Evolutionary conservation across 2,329 filamentous ascomycete species (phyloP).

Genomic region (Fusarium brevicatenulatum): DNA sequence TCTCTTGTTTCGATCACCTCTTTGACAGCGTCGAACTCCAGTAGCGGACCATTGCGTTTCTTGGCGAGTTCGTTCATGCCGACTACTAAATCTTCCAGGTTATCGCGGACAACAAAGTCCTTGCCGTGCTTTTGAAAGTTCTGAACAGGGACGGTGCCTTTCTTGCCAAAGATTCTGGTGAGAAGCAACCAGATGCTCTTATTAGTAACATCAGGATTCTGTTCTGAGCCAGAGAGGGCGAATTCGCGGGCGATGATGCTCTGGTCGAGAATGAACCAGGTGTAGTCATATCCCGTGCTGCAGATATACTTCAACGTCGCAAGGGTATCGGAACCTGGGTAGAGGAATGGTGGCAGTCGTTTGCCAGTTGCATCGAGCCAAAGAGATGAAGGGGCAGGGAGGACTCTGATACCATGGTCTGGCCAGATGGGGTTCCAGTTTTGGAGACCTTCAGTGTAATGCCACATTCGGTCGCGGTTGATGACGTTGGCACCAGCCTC

Average conservation of each 20-base stretch:
- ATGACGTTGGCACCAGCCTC: constrained; percentile 63
- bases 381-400: constrained; percentile 69
- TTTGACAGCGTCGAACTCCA: constrained; percentile 57
- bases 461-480: constrained; percentile 73
- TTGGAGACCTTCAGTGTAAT: constrained; percentile 70
- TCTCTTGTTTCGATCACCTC: constrained; percentile 64
- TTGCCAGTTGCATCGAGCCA: constrained; percentile 71
- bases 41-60: constrained; percentile 56
- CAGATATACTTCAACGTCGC: constrained; percentile 69
- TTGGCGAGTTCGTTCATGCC: constrained; percentile 68
- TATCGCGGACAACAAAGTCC: constrained; percentile 69
- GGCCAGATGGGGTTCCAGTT: constrained; percentile 74
- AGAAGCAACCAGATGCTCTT: constrained; percentile 66
- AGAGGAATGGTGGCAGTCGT: constrained; percentile 65
- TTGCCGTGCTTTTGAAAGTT: constrained; percentile 67
- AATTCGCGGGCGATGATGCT: constrained; percentile 70
- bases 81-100: constrained; percentile 62
- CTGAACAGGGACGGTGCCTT: constrained; percentile 65
- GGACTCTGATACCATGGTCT: constrained; percentile 66
- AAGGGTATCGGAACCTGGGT: constrained; percentile 67
- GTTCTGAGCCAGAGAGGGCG: constrained; percentile 69
- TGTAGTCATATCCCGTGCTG: constrained; percentile 69
- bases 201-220: constrained; percentile 68
- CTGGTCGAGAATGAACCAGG: constrained; percentile 70
- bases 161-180: constrained; percentile 60